A percentile compares a stretch with the other conserved stretches of the same genome.
These are phyloP conservation scores for Plasmodium adleri DNA, from an alignment of 169 alveolate species.

Conservation along the genomic window DNA sequence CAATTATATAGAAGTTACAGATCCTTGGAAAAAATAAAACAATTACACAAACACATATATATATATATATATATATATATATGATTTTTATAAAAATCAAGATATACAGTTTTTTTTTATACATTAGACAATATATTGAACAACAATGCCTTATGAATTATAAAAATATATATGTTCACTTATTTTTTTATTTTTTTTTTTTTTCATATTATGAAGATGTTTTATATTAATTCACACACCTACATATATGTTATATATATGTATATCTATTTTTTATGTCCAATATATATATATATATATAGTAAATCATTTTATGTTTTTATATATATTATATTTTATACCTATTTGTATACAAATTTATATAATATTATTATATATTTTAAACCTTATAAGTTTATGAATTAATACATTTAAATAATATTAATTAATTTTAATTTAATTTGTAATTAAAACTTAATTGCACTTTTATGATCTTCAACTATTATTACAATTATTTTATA, in stretches of 20 bases:
- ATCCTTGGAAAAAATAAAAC: not conserved
- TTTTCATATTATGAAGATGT: too few species aligned
- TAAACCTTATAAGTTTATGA: slow-evolving; percentile 50
- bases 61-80: too few species aligned
- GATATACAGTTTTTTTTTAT: not conserved
- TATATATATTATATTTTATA: not conserved
- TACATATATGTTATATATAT: not conserved
- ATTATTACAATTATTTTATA: not conserved
- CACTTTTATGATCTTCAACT: not conserved
- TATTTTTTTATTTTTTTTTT: not conserved
- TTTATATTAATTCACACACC: too few species aligned
- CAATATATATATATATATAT: not conserved
- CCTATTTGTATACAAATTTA: slow-evolving; percentile 11
- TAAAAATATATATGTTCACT: not conserved
- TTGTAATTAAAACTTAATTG: slow-evolving; percentile 63
- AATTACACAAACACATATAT: too few species aligned
- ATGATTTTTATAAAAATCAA: too few species aligned
- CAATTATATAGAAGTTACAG: slow-evolving; percentile 11
- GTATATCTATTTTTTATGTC: not conserved
- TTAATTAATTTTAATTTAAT: slow-evolving; percentile 58
- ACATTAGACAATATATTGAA: not conserved
- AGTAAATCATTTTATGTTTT: not conserved
- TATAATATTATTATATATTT: slow-evolving; percentile 9
- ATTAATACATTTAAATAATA: slow-evolving; percentile 21
- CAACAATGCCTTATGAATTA: not conserved